Conservation (phyloP, 257 asterid genomes). For the Echium plantagineum region DNA sequence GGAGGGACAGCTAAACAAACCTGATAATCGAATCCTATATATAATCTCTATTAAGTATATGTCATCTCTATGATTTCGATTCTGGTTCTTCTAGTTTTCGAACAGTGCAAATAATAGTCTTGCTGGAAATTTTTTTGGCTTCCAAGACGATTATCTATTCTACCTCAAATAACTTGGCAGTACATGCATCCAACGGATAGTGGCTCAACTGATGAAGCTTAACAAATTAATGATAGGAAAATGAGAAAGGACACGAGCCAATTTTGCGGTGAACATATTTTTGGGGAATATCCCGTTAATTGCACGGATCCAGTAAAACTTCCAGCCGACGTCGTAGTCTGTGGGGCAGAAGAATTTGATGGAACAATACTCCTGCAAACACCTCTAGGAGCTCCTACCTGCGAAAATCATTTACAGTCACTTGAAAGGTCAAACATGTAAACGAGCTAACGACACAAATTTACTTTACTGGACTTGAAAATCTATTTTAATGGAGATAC, state of each 20-base stretch:
- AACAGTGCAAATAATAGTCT: no score
- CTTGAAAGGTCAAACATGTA: not conserved
- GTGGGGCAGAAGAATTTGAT: conserved; percentile 39
- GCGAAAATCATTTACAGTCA: conserved; percentile 9
- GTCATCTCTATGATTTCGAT: no score
- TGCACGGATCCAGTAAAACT: conserved; percentile 95
- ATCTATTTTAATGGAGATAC: not conserved
- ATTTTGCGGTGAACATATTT: conserved; percentile 16
- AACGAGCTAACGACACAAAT: not conserved
- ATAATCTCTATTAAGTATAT: no score
- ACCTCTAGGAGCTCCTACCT: conserved; percentile 80
- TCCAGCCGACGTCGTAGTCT: conserved; percentile 38
- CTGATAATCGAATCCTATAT: no score
- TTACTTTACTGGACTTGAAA: not conserved
- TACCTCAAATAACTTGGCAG: no score
- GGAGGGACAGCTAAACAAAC: no score
- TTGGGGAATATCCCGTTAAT: conserved; percentile 55
- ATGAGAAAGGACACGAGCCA: conserved; percentile 16
- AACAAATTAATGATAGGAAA: conserved; percentile 20
- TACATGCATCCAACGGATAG: not conserved
- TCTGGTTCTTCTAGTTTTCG: no score
- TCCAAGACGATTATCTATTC: no score
- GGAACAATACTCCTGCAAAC: conserved; percentile 51
- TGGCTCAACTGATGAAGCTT: conserved; percentile 17
- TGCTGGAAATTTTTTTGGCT: no score